These are phyloP conservation scores for Hanseniaspora pseudoguilliermondii DNA, from an alignment of 805 yeast genomes.

Conservation along the genomic window DNA sequence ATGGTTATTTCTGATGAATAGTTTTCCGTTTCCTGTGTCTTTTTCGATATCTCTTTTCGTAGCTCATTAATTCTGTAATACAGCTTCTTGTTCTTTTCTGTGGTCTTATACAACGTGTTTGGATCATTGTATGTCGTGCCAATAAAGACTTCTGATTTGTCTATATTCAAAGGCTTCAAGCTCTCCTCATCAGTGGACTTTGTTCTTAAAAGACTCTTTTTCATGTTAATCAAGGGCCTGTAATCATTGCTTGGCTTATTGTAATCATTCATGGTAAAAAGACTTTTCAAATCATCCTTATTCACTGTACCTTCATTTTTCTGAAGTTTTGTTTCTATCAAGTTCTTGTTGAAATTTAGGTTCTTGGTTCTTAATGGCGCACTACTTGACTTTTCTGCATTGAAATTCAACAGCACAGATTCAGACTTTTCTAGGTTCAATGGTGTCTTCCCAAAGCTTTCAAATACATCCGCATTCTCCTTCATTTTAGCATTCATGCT, in stretches of 20 bases:
- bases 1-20: slow-evolving; percentile 18
- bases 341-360: neutral
- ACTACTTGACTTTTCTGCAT: slow-evolving; percentile 7
- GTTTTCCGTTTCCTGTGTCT: slow-evolving; percentile 19
- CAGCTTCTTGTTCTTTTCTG: slow-evolving; percentile 24
- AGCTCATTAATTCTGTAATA: slow-evolving; percentile 23
- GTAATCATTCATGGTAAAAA: slow-evolving; percentile 1
- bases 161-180: neutral
- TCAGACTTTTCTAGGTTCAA: neutral
- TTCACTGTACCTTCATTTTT: neutral
- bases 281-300: slow-evolving; percentile 3
- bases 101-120: slow-evolving; percentile 24
- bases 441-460: neutral
- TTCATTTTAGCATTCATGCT: neutral
- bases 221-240: slow-evolving; percentile 5
- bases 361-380: slow-evolving; percentile 4
- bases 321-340: neutral
- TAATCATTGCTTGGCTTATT: neutral
- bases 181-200: neutral
- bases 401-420: neutral
- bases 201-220: neutral
- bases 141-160: neutral
- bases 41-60: slow-evolving; percentile 22
- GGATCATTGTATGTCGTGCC: slow-evolving; percentile 23
- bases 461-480: slow-evolving; percentile 1